Conservation (phyloP, 2,329 filamentous ascomycete genomes). For the Golovinomyces cichoracearum region DNA sequence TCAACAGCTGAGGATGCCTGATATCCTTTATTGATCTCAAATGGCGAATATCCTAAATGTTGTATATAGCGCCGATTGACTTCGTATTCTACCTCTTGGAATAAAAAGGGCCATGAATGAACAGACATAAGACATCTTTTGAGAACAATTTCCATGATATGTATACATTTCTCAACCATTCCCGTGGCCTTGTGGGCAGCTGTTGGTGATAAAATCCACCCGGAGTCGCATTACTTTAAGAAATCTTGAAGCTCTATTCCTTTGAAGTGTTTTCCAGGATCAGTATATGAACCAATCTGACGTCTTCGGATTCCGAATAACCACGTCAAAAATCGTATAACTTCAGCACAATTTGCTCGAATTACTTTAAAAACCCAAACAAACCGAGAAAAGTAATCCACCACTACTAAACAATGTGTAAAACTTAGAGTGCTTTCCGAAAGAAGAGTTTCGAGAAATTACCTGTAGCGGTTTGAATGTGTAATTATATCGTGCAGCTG, state of each 20-base stretch:
- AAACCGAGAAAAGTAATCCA: conserved; percentile 1
- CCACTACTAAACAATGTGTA: background rate
- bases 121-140: background rate
- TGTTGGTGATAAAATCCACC: background rate
- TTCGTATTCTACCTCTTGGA: background rate
- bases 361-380: background rate
- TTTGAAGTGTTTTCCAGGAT: background rate
- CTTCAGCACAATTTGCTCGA: background rate
- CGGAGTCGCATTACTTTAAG: background rate
- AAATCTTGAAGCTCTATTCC: background rate
- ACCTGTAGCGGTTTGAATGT: background rate
- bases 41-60: background rate
- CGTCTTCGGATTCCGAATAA: background rate
- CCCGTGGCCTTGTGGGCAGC: background rate
- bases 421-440: background rate
- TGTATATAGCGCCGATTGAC: background rate
- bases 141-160: conserved; percentile 1
- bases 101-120: background rate
- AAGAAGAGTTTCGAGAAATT: background rate
- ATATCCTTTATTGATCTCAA: background rate
- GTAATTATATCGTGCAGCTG: background rate
- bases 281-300: background rate
- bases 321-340: background rate
- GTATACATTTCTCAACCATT: conserved; percentile 2
- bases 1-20: background rate